Conservation (phyloP, 176 grass and related monocot species). For the Ensete glaucum region DNA sequence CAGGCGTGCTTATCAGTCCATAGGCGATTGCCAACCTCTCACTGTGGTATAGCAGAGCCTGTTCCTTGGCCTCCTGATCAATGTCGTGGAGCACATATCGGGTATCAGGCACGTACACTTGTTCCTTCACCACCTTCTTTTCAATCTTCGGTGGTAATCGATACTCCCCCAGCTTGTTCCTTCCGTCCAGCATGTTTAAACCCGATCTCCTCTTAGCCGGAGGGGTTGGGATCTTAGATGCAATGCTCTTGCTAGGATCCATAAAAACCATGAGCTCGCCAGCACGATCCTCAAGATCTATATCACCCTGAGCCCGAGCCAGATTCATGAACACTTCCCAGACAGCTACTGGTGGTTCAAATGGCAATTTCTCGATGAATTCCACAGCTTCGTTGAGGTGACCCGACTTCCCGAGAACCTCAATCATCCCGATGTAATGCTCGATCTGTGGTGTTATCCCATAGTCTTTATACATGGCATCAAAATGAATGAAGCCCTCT, state of each 20-base stretch:
- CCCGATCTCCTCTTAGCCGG: conserved; percentile 9
- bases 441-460: conserved; percentile 7
- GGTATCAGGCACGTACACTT: conserved; percentile 11
- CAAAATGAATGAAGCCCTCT: conserved; percentile 8
- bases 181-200: conserved; percentile 11
- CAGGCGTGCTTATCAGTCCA: conserved; percentile 10
- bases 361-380: conserved; percentile 14
- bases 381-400: conserved; percentile 5
- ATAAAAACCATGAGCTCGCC: conserved; percentile 12
- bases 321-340: conserved; percentile 1
- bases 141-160: conserved; percentile 9
- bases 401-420: conserved; percentile 11
- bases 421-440: conserved; percentile 9
- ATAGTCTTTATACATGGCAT: conserved; percentile 4
- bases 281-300: conserved; percentile 14
- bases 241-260: conserved; percentile 4
- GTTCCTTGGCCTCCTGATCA: conserved; percentile 15
- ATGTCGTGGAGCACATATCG: conserved; percentile 13
- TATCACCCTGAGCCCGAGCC: conserved; percentile 7
- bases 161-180: conserved; percentile 11
- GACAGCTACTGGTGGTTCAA: background rate
- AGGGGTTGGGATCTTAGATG: conserved; percentile 2
- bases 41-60: conserved; percentile 16
- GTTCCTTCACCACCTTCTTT: conserved; percentile 17
- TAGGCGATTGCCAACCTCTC: conserved; percentile 10